phyloP scores from a whole-genome alignment of 2,329 filamentous ascomycete species.

The Alternaria longipes region DNA sequence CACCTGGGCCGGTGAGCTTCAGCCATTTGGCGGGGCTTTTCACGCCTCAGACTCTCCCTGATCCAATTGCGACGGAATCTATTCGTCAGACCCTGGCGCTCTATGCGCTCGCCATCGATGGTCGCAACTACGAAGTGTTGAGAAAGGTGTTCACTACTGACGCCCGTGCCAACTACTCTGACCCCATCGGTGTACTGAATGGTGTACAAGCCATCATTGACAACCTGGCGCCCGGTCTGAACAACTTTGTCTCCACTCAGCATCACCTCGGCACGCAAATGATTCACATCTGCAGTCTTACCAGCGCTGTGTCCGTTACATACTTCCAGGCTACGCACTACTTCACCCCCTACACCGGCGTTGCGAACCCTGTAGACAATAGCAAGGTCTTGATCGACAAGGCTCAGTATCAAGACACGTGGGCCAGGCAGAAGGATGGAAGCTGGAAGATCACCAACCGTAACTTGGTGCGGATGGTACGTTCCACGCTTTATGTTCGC shows the following conservation, averaged over 20 bases:
- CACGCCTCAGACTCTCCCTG: not conserved
- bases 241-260: not conserved
- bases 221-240: not conserved
- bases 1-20: not conserved
- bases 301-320: not conserved
- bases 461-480: not conserved
- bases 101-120: not conserved
- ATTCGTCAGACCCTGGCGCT: not conserved
- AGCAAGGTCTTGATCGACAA: not conserved
- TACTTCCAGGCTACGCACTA: not conserved
- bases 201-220: slow-evolving; percentile 2
- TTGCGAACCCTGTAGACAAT: not conserved
- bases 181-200: not conserved
- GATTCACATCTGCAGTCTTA: not conserved
- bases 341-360: not conserved
- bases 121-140: not conserved
- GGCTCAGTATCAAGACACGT: not conserved
- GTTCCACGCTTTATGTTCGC: not conserved
- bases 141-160: not conserved
- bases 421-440: not conserved
- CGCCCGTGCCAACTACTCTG: not conserved
- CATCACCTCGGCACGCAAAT: not conserved
- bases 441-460: not conserved
- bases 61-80: not conserved
- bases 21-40: not conserved